phyloP scores from a whole-genome alignment of 371 early-diverging fungal genomes.

The Funneliformis caledonium region DNA sequence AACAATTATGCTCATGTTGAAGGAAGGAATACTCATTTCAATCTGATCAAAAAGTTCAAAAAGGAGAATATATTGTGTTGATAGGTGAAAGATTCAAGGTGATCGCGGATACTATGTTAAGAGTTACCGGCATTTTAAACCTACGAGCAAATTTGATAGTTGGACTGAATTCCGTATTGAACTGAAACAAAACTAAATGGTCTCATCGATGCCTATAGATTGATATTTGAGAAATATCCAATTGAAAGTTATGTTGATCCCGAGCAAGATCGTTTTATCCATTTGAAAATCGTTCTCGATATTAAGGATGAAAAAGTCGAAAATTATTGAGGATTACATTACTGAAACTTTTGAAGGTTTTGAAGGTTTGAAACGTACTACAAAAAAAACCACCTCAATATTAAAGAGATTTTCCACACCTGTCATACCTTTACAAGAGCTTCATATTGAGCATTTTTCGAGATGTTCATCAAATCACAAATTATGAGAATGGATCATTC shows the following conservation, averaged over 20 bases:
- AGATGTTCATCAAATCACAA: not conserved
- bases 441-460: not conserved
- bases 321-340: conserved; percentile 11
- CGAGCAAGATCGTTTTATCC: not conserved
- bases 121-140: not conserved
- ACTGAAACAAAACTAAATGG: not conserved
- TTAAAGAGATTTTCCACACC: not conserved
- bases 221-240: conserved; percentile 18
- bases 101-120: not conserved
- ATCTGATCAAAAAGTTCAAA: not conserved
- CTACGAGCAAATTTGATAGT: not conserved
- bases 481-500: conserved; percentile 13
- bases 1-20: not conserved
- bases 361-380: not conserved
- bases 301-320: not conserved
- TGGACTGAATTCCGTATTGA: conserved; percentile 14
- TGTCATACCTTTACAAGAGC: not conserved
- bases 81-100: conserved; percentile 1
- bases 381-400: not conserved
- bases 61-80: conserved; percentile 9
- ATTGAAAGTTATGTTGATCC: not conserved
- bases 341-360: not conserved
- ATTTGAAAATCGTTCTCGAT: conserved; percentile 16
- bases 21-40: conserved; percentile 9
- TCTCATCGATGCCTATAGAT: not conserved